phyloP scores from a whole-genome alignment of 2,329 filamentous ascomycete species.

The Xylariaceae sp. region DNA sequence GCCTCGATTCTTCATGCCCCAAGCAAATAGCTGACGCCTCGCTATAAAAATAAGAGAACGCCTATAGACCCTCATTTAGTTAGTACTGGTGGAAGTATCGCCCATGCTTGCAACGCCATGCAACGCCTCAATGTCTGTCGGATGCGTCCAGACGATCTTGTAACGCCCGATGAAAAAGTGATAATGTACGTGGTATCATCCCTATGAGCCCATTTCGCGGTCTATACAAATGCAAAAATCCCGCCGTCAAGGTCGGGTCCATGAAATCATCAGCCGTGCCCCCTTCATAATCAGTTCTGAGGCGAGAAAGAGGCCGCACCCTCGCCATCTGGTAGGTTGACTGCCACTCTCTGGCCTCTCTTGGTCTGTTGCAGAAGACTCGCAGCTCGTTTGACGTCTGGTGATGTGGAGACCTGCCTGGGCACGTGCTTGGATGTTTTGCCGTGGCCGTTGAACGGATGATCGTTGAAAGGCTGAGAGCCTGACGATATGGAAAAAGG shows the following conservation, averaged over 20 bases:
- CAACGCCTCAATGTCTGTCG: no score
- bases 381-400: constrained; percentile 42
- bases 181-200: constrained; percentile 23
- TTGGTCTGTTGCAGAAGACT: constrained; percentile 33
- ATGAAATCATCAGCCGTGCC: not conserved
- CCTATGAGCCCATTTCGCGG: constrained; percentile 23
- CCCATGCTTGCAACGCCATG: no score
- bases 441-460: constrained; percentile 26
- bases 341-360: constrained; percentile 27
- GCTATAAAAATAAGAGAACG: constrained; percentile 9
- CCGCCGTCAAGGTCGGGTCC: not conserved
- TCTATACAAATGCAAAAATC: constrained; percentile 24
- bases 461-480: constrained; percentile 18
- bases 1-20: not conserved
- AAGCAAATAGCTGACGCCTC: not conserved
- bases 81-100: no score
- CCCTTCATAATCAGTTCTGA: not conserved
- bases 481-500: constrained; percentile 35
- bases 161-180: constrained; percentile 29
- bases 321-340: constrained; percentile 23
- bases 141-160: constrained; percentile 11
- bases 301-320: constrained; percentile 18
- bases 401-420: constrained; percentile 38
- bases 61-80: constrained; percentile 6
- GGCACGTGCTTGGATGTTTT: constrained; percentile 24